A percentile compares a stretch with the other conserved stretches of the same genome.
Conservation (phyloP, 2,329 filamentous ascomycete genomes). For the Hypoxylon sp. region DNA sequence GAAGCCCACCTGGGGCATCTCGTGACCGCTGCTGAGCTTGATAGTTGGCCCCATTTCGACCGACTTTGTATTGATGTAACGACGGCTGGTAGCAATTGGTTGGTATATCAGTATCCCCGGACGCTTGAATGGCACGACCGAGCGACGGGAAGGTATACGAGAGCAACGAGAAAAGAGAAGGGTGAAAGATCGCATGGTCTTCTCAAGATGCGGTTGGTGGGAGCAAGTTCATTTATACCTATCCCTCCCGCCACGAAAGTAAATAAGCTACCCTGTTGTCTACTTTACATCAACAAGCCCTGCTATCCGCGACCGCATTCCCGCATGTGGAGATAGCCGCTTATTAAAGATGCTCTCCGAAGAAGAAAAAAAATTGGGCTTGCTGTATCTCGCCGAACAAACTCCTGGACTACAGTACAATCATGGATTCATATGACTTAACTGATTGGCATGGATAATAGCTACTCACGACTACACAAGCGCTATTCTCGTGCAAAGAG, state of each 20-base stretch:
- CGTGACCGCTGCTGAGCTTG: conserved; percentile 75
- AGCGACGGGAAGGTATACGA: conserved; percentile 34
- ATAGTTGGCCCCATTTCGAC: conserved; percentile 60
- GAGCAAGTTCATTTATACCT: conserved; percentile 38
- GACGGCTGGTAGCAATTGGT: conserved; percentile 17
- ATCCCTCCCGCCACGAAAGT: conserved; percentile 32
- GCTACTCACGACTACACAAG: conserved; percentile 31
- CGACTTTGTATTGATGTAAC: conserved; percentile 35
- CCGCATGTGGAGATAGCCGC: conserved; percentile 36
- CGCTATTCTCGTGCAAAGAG: conserved; percentile 20
- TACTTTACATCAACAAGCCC: conserved; percentile 28
- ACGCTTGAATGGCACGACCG: conserved; percentile 26
- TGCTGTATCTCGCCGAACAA: conserved; percentile 39
- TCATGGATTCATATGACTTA: conserved; percentile 37
- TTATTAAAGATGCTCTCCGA: conserved; percentile 17
- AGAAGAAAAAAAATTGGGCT: conserved; percentile 29
- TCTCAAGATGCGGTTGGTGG: conserved; percentile 32
- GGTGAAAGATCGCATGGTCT: conserved; percentile 36
- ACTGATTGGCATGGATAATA: conserved; percentile 47
- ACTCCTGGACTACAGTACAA: conserved; percentile 27
- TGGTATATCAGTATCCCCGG: conserved; percentile 23
- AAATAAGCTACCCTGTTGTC: conserved; percentile 41
- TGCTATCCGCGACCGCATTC: conserved; percentile 32
- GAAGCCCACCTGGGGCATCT: conserved; percentile 84
- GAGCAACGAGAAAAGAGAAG: conserved; percentile 31